Base-by-base conservation (phyloP, 805 yeast genomes). In the Candida ponderosae region DNA sequence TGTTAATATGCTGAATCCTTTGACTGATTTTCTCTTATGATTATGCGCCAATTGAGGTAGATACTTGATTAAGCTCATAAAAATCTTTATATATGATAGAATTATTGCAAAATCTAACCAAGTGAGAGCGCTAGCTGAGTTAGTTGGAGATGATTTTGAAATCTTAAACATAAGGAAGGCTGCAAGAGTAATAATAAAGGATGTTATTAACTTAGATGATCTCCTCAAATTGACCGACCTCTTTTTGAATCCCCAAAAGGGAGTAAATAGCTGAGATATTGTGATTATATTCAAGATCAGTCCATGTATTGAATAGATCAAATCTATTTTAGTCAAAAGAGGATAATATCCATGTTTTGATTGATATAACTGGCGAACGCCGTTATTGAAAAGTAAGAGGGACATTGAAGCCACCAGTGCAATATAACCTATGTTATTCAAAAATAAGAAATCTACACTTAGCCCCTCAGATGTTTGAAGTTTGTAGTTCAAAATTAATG, bases 41-140 rank as follows among this genome's bases (percentile, higher is more conserved):
- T 90, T 90, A 53, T 84, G 94, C 40, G 73, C 62, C 37, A 90
- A 82, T 59, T 90, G 98, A 0, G 98, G 98, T 21, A 83, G 59
- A 47, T 74, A 70, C 45, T 74, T 74, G 32, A 70, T 56, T 33
- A 72, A 49, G 24, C 78, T 71, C 62, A 72, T 65, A 14, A 55
- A 35, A 14, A 74, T 63, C 52, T 74, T 74, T 39, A 70, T 52
- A 41, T 64, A 65, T 1, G 71, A 60, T 4, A 68, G 45, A 19
- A 50, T 37, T 6, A 66, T 37, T 0, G 67, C 63, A 14, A 65
- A 46, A 18, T 57, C 56, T 24, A 66, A 37, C 9, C 54, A 41
- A 18, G 60, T n/a, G n/a, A n/a, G n/a, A n/a, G n/a, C n/a, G n/a
- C n/a, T n/a, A n/a, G n/a, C n/a, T n/a, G n/a, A n/a, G n/a, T n/a